phyloP scores from a whole-genome alignment of 176 grass and related monocot genomes.

The Luzula sylvatica region DNA sequence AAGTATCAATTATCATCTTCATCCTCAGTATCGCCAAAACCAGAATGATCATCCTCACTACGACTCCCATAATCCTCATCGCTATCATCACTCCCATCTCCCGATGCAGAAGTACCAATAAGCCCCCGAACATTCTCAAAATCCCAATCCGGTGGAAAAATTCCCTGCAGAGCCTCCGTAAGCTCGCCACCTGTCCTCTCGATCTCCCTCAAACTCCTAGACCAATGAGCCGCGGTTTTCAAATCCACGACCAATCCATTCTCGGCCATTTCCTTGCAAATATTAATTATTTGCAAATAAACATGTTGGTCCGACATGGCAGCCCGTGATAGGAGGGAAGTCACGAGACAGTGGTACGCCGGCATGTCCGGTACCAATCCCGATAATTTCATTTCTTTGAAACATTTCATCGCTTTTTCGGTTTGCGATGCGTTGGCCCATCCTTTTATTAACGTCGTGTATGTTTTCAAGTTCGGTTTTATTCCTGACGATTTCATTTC shows the following conservation, averaged over 20 bases:
- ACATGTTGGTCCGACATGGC: constrained; percentile 57
- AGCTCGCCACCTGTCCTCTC: constrained; percentile 79
- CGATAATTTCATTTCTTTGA: constrained; percentile 66
- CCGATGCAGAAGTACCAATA: constrained; percentile 26
- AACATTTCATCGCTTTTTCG: constrained; percentile 74
- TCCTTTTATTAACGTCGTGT: constrained; percentile 91
- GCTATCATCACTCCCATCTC: constrained; percentile 42
- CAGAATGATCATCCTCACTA: constrained; percentile 18
- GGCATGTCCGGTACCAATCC: constrained; percentile 57
- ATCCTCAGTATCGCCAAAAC: neutral
- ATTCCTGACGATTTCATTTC: constrained; percentile 68
- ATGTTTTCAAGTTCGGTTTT: constrained; percentile 94
- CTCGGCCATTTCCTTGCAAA: constrained; percentile 84
- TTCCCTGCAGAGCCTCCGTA: constrained; percentile 83
- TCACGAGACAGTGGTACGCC: constrained; percentile 90
- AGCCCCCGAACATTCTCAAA: constrained; percentile 35
- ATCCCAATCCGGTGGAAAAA: constrained; percentile 92
- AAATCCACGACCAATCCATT: constrained; percentile 78
- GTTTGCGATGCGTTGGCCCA: constrained; percentile 71
- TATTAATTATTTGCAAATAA: constrained; percentile 61
- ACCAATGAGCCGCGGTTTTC: constrained; percentile 82
- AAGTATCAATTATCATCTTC: constrained; percentile 23
- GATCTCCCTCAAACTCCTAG: constrained; percentile 67
- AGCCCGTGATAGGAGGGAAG: constrained; percentile 75
- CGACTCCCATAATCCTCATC: constrained; percentile 20